Evolutionary conservation across 352 stramenopile species (phyloP).

Genomic region (Globisporangium camurandrum): DNA sequence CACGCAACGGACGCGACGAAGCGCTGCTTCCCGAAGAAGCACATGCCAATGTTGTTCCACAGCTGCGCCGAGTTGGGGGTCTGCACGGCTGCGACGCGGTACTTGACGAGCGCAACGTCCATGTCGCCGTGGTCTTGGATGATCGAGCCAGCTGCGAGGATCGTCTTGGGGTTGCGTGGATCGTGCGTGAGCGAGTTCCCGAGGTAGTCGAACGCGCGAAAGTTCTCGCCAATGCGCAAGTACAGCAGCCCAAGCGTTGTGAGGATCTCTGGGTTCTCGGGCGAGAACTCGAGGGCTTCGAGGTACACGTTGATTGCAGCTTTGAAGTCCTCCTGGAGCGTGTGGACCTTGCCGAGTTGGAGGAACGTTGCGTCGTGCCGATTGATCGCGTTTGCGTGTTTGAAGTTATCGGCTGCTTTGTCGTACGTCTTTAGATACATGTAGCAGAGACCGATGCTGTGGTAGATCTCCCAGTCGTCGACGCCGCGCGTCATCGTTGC

Average conservation of each 20-base stretch:
- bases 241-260: slow-evolving; percentile 89
- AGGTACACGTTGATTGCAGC: slow-evolving; percentile 85
- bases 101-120: slow-evolving; percentile 93
- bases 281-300: slow-evolving; percentile 90
- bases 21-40: slow-evolving; percentile 91
- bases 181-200: slow-evolving; percentile 91
- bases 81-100: slow-evolving; percentile 87
- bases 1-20: slow-evolving; percentile 85
- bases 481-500: slow-evolving; percentile 58
- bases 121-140: slow-evolving; percentile 92
- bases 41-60: slow-evolving; percentile 96
- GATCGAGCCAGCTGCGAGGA: slow-evolving; percentile 88
- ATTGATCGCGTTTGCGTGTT: slow-evolving; percentile 88
- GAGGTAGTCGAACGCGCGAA: slow-evolving; percentile 91
- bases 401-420: slow-evolving; percentile 81
- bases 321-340: slow-evolving; percentile 78
- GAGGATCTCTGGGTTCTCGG: slow-evolving; percentile 89
- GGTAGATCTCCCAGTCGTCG: slow-evolving; percentile 92
- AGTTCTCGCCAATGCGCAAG: slow-evolving; percentile 85
- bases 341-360: slow-evolving; percentile 88
- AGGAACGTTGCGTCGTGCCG: slow-evolving; percentile 89
- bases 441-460: slow-evolving; percentile 89
- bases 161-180: slow-evolving; percentile 86
- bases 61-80: slow-evolving; percentile 90
- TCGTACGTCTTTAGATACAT: slow-evolving; percentile 91